A percentile compares a stretch with the other conserved stretches of the same genome.
phyloP scores from a whole-genome alignment of 192 early-diverging fungal species.

The Entrophospora sp. region DNA sequence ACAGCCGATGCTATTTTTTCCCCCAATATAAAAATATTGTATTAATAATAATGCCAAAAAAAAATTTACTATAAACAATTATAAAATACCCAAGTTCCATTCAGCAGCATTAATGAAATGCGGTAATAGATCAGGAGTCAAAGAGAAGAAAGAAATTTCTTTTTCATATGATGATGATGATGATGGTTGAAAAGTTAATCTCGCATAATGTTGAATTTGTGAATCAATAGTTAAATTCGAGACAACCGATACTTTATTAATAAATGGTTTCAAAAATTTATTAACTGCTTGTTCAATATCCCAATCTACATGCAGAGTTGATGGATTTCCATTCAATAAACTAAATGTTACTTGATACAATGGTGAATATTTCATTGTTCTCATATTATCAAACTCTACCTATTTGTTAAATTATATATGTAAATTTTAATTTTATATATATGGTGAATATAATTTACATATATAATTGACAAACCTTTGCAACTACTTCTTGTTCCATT shows the following conservation, averaged over 20 bases:
- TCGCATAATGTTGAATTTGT: slow-evolving; percentile 79
- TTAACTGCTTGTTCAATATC: slow-evolving; percentile 66
- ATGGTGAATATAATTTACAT: background rate
- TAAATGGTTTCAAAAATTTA: slow-evolving; percentile 61
- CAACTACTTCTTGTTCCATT: background rate
- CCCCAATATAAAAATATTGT: too few relatives aligned
- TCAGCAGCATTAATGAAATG: slow-evolving; percentile 94
- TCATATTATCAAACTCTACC: slow-evolving; percentile 40
- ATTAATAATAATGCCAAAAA: too few relatives aligned
- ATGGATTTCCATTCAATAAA: slow-evolving; percentile 77
- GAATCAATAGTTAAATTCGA: slow-evolving; percentile 72
- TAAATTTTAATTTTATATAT: background rate
- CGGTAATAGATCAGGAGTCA: slow-evolving; percentile 66
- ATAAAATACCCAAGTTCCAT: slow-evolving; percentile 82
- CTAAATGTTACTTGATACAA: slow-evolving; percentile 81
- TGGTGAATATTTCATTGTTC: slow-evolving; percentile 76
- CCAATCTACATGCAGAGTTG: slow-evolving; percentile 64
- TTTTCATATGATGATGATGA: slow-evolving; percentile 30
- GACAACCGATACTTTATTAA: slow-evolving; percentile 56
- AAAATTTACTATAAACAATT: too few relatives aligned
- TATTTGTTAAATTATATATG: background rate
- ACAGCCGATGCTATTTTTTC: slow-evolving; percentile 86
- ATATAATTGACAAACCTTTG: slow-evolving; percentile 22
- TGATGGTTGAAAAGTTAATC: slow-evolving; percentile 63
- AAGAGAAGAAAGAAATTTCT: slow-evolving; percentile 41